A percentile compares a stretch with the other conserved stretches of the same genome.
These are phyloP conservation scores for Phytophthora rubi DNA, from an alignment of 352 stramenopile genomes.

Conservation along the genomic window DNA sequence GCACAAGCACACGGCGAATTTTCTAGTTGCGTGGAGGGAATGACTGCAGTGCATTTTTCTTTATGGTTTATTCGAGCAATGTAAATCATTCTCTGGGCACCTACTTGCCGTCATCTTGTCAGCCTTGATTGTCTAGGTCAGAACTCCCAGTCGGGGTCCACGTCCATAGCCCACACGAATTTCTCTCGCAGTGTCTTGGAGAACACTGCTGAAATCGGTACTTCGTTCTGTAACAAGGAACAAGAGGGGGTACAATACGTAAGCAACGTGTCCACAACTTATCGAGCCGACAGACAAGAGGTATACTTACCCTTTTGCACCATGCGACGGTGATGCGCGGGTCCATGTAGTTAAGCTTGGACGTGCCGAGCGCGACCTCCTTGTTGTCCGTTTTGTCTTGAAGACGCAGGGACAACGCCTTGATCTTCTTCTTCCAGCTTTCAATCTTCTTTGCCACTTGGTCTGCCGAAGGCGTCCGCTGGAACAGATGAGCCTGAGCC, in stretches of 20 bases:
- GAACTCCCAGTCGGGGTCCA: constrained; percentile 97
- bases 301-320: constrained; percentile 97
- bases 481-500: constrained; percentile 94
- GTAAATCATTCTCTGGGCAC: not conserved
- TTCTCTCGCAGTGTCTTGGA: constrained; percentile 98
- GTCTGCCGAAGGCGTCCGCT: constrained; percentile 89
- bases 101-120: constrained; percentile 1
- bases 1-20: not conserved
- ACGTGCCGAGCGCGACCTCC: constrained; percentile 98
- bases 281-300: constrained; percentile 60
- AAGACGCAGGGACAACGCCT: constrained; percentile 89
- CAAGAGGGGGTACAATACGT: constrained; percentile 9
- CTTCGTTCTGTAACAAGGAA: constrained; percentile 76
- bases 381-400: constrained; percentile 99
- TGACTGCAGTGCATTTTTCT: constrained; percentile 25
- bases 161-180: constrained; percentile 99
- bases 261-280: constrained; percentile 7
- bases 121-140: constrained; percentile 36
- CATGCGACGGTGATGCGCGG: constrained; percentile 99
- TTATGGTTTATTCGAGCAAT: constrained; percentile 28
- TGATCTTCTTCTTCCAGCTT: constrained; percentile 95
- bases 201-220: constrained; percentile 99
- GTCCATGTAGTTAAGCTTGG: constrained; percentile 99
- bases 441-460: constrained; percentile 96
- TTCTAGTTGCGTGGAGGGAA: not conserved